Evolutionary conservation across 2,329 filamentous ascomycete genomes (phyloP).

Genomic region (Penicillium sp.): DNA sequence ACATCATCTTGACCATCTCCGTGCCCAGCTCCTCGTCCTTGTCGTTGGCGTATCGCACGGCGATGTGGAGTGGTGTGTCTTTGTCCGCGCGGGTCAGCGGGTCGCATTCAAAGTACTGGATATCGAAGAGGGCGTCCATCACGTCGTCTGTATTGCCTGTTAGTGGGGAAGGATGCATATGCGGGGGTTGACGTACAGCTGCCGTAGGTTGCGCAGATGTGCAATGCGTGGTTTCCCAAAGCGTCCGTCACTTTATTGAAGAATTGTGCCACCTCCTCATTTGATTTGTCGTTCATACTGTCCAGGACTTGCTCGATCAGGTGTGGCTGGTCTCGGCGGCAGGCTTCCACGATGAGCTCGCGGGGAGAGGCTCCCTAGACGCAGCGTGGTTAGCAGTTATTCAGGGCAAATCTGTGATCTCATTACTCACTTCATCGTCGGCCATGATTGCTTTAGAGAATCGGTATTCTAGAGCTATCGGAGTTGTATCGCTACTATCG

Average conservation of each 20-base stretch:
- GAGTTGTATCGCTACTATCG: not conserved
- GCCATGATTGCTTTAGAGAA: constrained; percentile 29
- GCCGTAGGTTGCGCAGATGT: constrained; percentile 79
- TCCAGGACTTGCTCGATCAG: constrained; percentile 71
- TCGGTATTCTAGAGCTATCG: not conserved
- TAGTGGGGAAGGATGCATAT: not conserved
- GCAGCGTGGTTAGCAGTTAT: constrained; percentile 3
- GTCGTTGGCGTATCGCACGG: constrained; percentile 45
- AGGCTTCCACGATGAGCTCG: constrained; percentile 87
- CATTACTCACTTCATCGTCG: constrained; percentile 39
- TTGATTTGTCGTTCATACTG: constrained; percentile 52
- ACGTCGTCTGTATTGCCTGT: constrained; percentile 39
- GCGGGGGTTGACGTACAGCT: constrained; percentile 61
- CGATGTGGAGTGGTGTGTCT: constrained; percentile 44
- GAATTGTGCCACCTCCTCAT: constrained; percentile 64
- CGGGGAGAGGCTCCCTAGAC: constrained; percentile 72
- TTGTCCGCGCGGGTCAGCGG: constrained; percentile 44
- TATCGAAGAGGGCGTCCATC: constrained; percentile 45
- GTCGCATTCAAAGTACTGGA: constrained; percentile 47
- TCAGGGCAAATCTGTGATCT: not conserved
- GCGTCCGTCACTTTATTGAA: constrained; percentile 83
- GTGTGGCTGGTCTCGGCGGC: constrained; percentile 84
- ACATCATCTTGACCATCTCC: constrained; percentile 48
- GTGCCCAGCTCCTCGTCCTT: constrained; percentile 41
- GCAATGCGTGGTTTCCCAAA: constrained; percentile 81